Percentiles rank a stretch among this genome's conserved stretches.
These are phyloP conservation scores for Cardamine occulta DNA, from an alignment of 345 rosid species.

Conservation along the genomic window DNA sequence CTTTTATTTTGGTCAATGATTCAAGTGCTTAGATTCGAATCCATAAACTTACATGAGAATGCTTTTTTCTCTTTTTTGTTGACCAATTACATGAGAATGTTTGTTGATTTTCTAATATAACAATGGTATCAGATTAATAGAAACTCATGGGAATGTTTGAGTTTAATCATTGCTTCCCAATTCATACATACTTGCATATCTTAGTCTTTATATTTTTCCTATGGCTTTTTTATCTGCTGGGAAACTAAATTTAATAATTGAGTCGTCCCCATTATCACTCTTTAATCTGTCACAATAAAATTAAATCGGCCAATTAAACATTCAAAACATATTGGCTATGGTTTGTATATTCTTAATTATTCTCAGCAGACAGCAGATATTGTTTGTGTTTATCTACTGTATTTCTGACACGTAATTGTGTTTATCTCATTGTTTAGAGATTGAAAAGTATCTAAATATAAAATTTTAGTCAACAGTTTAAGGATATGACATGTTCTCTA, in stretches of 20 bases:
- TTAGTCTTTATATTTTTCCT: not conserved
- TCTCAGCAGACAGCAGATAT: too few relatives aligned
- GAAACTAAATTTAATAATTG: not conserved
- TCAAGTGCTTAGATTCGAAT: not conserved
- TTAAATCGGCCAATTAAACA: not conserved
- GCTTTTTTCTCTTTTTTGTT: not conserved
- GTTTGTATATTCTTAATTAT: not conserved
- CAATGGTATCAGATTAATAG: not conserved
- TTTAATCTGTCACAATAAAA: not conserved
- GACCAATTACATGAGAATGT: not conserved
- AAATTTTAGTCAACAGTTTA: not conserved
- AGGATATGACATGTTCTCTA: not conserved
- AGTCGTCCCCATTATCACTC: not conserved
- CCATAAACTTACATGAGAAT: too few relatives aligned
- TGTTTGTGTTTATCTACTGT: not conserved
- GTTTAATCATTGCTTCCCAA: not conserved
- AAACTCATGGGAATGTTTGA: not conserved
- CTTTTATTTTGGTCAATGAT: not conserved
- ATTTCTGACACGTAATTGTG: not conserved
- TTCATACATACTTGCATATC: not conserved
- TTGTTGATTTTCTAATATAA: not conserved
- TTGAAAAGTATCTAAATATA: not conserved
- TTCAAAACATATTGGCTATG: not conserved
- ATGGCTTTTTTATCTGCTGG: not conserved
- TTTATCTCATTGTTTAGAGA: not conserved